Conservation (phyloP, 2,329 filamentous ascomycete genomes). For the Aspergillus eucalypticola region DNA sequence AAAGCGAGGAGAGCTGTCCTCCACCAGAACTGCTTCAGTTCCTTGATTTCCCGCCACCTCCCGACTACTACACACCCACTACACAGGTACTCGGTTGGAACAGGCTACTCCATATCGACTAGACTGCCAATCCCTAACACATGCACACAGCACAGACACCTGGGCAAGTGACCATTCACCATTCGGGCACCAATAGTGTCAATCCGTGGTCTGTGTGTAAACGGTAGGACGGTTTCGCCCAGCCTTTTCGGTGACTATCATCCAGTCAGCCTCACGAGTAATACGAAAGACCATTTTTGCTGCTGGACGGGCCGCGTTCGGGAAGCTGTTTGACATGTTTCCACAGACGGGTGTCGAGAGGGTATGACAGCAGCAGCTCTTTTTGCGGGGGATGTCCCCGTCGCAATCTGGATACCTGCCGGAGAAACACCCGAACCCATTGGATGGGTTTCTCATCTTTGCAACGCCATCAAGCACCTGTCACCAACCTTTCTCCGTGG, state of each 20-base stretch:
- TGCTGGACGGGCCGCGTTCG: slow-evolving; percentile 3
- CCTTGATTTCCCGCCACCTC: background rate
- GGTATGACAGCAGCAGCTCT: background rate
- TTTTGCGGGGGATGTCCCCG: background rate
- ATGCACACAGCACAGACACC: slow-evolving; percentile 1
- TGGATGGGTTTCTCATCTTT: background rate
- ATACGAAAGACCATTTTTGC: background rate
- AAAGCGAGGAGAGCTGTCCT: background rate
- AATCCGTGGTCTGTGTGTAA: background rate
- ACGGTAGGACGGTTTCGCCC: background rate
- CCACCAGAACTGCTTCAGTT: too few relatives aligned
- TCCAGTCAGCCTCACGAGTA: background rate
- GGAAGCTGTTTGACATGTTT: slow-evolving; percentile 4
- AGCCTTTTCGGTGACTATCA: background rate
- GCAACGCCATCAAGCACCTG: background rate
- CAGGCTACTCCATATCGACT: background rate
- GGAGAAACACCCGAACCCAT: too few relatives aligned
- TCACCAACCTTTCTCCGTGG: background rate
- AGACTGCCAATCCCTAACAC: background rate
- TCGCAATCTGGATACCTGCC: background rate
- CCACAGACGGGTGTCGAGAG: background rate
- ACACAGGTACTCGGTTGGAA: background rate
- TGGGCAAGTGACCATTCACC: background rate
- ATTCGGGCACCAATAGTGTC: background rate
- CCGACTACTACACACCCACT: background rate